Evolutionary conservation across 176 grass and related monocot species (phyloP), one percentile per base, ranked within the genome.

Genomic region (Triticum turgidum): DNA sequence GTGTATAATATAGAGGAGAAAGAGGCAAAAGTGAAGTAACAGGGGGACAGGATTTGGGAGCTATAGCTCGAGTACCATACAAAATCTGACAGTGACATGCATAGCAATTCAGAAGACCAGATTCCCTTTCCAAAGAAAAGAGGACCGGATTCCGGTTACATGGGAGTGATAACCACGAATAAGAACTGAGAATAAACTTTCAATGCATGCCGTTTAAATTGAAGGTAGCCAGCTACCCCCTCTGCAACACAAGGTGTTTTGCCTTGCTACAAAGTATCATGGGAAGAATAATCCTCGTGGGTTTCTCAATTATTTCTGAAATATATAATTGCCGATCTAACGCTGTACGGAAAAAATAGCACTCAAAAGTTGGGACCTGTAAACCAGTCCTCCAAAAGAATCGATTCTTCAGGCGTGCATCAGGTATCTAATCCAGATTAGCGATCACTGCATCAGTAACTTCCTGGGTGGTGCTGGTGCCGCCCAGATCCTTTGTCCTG

Each of bases 401-500:
- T 64, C 52, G 20, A 77, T 42, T 69, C 58, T 84, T 80, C 61
- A 77, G 86, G 41, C 18, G 13, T 82, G 71, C 70, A 52, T 68
- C 65, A 8, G 54, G 41, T 85, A 82, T 69, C 86, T 87, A 98
- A 70, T 89, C 81, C 74, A 98, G 89, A 82, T 84, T 92, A 82
- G 89, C 91, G 49, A 95, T 90, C 52, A 98, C 96, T 10, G 91
- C 96, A 84, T 94, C 88, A 7, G 92, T 90, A 63, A 98, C 93
- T 83, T 95, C 96, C 85, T 98, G 96, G 13, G 96, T 98, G 41
- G 84, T 93, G 89, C 91, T 92, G 22, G 35, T 89, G 35, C 96
- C 96, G 4, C 96, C 96, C 21, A 98, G 69, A 89, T 95, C 96
- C 83, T 94, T 98, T 47, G 96, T 95, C 73, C 84, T 90, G 85